Evolutionary conservation across 352 stramenopile species (phyloP).

Genomic region (Phytophthora cactorum): DNA sequence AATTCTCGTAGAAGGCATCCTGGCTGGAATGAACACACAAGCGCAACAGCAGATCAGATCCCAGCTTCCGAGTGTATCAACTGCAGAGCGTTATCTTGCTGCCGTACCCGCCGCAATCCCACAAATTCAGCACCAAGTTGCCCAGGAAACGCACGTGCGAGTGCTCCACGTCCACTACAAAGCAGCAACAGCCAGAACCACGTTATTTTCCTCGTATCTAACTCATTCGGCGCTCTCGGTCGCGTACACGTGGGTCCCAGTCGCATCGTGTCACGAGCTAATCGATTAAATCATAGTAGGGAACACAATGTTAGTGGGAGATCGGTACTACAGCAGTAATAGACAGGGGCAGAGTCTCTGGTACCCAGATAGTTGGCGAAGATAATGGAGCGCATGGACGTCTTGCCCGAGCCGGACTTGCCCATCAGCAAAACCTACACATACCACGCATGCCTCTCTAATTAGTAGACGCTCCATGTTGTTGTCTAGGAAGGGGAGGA

Average conservation of each 20-base stretch:
- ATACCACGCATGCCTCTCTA: neutral
- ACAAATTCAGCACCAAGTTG: slow-evolving; percentile 99
- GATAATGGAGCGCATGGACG: slow-evolving; percentile 99
- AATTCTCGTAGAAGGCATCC: slow-evolving; percentile 99
- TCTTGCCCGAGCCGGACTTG: slow-evolving; percentile 97
- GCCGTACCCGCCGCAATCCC: slow-evolving; percentile 97
- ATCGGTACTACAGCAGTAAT: neutral
- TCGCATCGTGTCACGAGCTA: slow-evolving; percentile 97
- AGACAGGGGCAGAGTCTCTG: neutral
- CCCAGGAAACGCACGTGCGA: slow-evolving; percentile 96
- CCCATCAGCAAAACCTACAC: slow-evolving; percentile 95
- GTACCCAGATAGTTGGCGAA: slow-evolving; percentile 99
- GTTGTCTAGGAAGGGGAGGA: neutral
- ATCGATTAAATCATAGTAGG: neutral
- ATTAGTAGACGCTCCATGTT: neutral
- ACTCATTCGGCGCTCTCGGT: neutral
- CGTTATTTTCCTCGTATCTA: slow-evolving; percentile 7
- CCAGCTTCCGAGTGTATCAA: neutral
- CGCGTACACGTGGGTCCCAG: slow-evolving; percentile 92
- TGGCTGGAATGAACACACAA: slow-evolving; percentile 70
- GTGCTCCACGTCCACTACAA: slow-evolving; percentile 91
- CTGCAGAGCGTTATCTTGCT: slow-evolving; percentile 1
- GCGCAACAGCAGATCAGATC: slow-evolving; percentile 4
- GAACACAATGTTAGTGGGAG: neutral
- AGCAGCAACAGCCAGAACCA: slow-evolving; percentile 8